Percentiles rank a stretch among this genome's conserved stretches.
Evolutionary conservation across 75 land plant species (phyloP).

Genomic region (Chamaecyparis obtusa): DNA sequence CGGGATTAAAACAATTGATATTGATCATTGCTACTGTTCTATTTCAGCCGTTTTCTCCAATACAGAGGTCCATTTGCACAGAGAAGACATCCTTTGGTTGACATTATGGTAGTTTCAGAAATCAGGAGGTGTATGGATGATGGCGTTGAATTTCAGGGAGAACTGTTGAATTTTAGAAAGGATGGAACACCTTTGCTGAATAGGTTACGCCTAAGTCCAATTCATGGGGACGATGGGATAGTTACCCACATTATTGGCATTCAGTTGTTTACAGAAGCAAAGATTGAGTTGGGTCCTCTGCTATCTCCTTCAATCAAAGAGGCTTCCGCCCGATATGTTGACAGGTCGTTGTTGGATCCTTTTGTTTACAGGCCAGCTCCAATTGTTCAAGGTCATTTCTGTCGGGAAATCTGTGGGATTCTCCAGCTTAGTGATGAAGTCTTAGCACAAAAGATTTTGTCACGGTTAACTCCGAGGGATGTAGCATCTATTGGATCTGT

Average conservation of each 20-base stretch:
- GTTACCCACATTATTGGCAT: conserved; percentile 81
- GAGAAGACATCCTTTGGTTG: conserved; percentile 82
- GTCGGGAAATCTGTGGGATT: conserved; percentile 59
- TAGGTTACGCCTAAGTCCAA: conserved; percentile 64
- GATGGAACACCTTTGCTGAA: conserved; percentile 88
- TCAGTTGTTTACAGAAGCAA: conserved; percentile 69
- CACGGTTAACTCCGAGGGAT: conserved; percentile 71
- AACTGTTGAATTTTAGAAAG: conserved; percentile 78
- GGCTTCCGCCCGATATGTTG: neutral
- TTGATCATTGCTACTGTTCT: neutral
- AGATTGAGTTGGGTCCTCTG: conserved; percentile 54
- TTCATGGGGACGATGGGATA: conserved; percentile 62
- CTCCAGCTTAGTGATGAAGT: conserved; percentile 81
- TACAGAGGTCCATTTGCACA: conserved; percentile 75
- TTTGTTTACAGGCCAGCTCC: conserved; percentile 8
- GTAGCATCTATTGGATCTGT: conserved; percentile 82
- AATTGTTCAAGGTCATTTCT: conserved; percentile 19
- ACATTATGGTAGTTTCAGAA: conserved; percentile 71
- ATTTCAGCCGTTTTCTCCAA: conserved; percentile 78
- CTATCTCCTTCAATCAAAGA: conserved; percentile 21
- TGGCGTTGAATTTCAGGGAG: conserved; percentile 75
- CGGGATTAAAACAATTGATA: neutral
- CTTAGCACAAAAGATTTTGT: conserved; percentile 61
- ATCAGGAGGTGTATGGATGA: conserved; percentile 73
- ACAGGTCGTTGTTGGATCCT: conserved; percentile 1